phyloP scores from a whole-genome alignment of 139 green algal species.

The Microglena sp. region DNA sequence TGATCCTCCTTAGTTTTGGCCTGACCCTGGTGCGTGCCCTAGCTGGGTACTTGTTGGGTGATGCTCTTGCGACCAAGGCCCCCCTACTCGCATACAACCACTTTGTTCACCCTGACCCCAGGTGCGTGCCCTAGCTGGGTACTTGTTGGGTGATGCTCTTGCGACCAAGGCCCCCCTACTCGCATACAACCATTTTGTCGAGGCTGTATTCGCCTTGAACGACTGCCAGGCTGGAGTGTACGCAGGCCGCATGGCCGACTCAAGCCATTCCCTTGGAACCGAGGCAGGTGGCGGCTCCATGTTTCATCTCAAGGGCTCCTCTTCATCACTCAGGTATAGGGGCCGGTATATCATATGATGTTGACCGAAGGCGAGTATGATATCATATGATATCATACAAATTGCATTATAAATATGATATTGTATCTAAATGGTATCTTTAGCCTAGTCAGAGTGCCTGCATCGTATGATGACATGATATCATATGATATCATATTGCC shows the following conservation, averaged over 20 bases:
- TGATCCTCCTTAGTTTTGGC: too few relatives aligned
- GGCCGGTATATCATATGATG: too few relatives aligned
- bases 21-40: constrained; percentile 40
- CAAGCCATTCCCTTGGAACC: background rate
- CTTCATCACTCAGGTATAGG: too few relatives aligned
- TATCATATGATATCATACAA: too few relatives aligned
- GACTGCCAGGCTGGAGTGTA: constrained; percentile 33
- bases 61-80: constrained; percentile 32
- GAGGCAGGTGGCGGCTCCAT: too few relatives aligned
- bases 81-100: background rate
- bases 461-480: too few relatives aligned
- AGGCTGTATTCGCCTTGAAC: constrained; percentile 82
- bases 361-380: too few relatives aligned
- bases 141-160: constrained; percentile 42
- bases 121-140: constrained; percentile 40
- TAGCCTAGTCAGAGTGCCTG: too few relatives aligned
- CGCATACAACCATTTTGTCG: constrained; percentile 88
- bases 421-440: too few relatives aligned
- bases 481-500: too few relatives aligned
- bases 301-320: too few relatives aligned
- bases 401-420: too few relatives aligned
- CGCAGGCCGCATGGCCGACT: background rate
- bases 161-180: constrained; percentile 65
- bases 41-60: constrained; percentile 41
- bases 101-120: constrained; percentile 11